Base-by-base conservation (phyloP, 1,284 basidiomycete genomes). In the Moesziomyces parantarcticus region DNA sequence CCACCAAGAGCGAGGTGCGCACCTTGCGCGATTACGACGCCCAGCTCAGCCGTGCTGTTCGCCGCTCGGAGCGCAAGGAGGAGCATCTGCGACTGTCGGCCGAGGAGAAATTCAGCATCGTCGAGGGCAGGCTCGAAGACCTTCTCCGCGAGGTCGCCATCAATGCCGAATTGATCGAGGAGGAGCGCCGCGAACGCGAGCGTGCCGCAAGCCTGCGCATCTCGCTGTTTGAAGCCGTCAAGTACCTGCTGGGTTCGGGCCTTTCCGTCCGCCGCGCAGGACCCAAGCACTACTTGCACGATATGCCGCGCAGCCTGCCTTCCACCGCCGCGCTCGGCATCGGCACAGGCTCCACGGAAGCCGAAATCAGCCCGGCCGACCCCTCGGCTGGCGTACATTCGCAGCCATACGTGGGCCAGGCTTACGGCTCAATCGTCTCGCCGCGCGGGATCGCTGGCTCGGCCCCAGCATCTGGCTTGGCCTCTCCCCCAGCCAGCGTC, bases 11-110 rank as follows among this genome's bases (percentile, higher is more conserved):
- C 18, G 83, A 85, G 53, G 63, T 84, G 18, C 67, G 76, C 18
- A 55, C 76, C 5, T 67, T 85, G n/a, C 66, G 80, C 32, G 80
- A 84, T 22, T 80, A 84, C 50, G 83, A 84, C 32, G 59, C 81
- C 7, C 77, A 82, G 48, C 76, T 85, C 3, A 68, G 65, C 16
- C 78, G 83, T 32, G 79, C 83, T 1, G 76, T 85, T 39, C 75
- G 82, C 41, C 69, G 81, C 20, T 79, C 70, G 29, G 79, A 79
- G 59, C 62, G 72, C 46, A 80, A 80, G 61, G 79, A 80, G 51
- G 79, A 80, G 47, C 66, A 80, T 25, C 64, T 80, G 10, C 66
- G 78, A 21, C 41, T 77, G 40, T 67, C 59, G 11, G 68, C 78
- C 9, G 79, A 80, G 25, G 79, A 80, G 36, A 80, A 80, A 60